Conservation (phyloP, 2,329 filamentous ascomycete species). For the Cordyceps farinosa region DNA sequence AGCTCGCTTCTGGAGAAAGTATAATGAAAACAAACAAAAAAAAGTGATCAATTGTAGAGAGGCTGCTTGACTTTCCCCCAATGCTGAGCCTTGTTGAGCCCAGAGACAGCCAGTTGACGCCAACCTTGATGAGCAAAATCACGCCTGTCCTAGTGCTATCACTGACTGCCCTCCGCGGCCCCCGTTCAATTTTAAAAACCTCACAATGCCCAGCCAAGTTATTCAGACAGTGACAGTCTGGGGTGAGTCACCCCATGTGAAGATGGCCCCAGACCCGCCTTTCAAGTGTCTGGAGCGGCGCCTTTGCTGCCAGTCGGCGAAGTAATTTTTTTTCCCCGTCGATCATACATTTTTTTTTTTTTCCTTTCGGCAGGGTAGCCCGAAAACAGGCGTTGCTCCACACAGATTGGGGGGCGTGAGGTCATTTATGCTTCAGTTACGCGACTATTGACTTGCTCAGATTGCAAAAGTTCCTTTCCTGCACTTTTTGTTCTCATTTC, state of each 20-base stretch:
- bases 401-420: not conserved
- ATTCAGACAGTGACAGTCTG: no score
- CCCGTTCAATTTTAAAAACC: not conserved
- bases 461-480: no score
- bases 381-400: not conserved
- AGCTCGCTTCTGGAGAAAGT: no score
- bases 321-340: not conserved
- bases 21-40: no score
- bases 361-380: not conserved
- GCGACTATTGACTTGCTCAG: no score
- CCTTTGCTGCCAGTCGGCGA: not conserved
- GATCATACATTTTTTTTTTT: not conserved
- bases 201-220: not conserved
- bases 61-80: not conserved
- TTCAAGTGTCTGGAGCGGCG: not conserved
- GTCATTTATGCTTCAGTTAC: not conserved
- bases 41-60: not conserved
- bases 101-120: no score
- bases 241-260: not conserved
- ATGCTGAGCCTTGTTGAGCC: not conserved
- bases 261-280: not conserved
- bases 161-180: not conserved
- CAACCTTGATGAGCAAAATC: no score
- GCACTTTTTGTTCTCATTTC: no score
- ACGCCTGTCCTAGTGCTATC: no score